These are phyloP conservation scores for Zangia roseola DNA, from an alignment of 768 basidiomycete species.

Conservation along the genomic window DNA sequence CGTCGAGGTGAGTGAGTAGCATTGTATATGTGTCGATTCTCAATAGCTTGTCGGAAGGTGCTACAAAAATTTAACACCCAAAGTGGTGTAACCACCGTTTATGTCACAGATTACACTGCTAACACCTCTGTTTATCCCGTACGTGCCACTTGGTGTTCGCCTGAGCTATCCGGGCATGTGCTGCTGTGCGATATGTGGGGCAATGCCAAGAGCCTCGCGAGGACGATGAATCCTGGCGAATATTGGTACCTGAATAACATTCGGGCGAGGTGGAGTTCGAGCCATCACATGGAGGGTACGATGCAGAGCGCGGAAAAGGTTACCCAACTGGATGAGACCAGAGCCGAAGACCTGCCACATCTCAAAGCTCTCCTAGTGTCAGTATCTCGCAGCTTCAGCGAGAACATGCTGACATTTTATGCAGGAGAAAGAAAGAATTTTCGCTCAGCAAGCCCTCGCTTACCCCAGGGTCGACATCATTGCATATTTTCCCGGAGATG, in stretches of 20 bases:
- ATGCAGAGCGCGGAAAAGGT: conserved; percentile 46
- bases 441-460: conserved; percentile 19
- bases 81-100: conserved; percentile 44
- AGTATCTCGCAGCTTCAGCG: conserved; percentile 20
- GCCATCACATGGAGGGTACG: conserved; percentile 53
- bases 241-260: conserved; percentile 56
- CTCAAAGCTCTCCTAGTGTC: conserved; percentile 55
- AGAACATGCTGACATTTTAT: conserved; percentile 2
- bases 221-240: conserved; percentile 45
- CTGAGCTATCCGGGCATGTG: conserved; percentile 41
- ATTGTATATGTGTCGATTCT: not conserved
- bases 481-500: conserved; percentile 40
- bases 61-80: conserved; percentile 42
- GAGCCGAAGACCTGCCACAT: conserved; percentile 34
- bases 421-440: conserved; percentile 51
- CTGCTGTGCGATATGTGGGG: conserved; percentile 65
- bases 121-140: conserved; percentile 35
- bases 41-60: conserved; percentile 38
- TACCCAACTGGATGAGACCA: conserved; percentile 39
- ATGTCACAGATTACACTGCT: conserved; percentile 66
- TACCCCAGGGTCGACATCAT: conserved; percentile 22
- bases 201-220: conserved; percentile 40
- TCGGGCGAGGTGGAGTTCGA: conserved; percentile 39
- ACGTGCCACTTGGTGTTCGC: conserved; percentile 48
- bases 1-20: conserved; percentile 46